phyloP scores from a whole-genome alignment of 2,329 filamentous ascomycete genomes.

The Madurella mycetomatis region DNA sequence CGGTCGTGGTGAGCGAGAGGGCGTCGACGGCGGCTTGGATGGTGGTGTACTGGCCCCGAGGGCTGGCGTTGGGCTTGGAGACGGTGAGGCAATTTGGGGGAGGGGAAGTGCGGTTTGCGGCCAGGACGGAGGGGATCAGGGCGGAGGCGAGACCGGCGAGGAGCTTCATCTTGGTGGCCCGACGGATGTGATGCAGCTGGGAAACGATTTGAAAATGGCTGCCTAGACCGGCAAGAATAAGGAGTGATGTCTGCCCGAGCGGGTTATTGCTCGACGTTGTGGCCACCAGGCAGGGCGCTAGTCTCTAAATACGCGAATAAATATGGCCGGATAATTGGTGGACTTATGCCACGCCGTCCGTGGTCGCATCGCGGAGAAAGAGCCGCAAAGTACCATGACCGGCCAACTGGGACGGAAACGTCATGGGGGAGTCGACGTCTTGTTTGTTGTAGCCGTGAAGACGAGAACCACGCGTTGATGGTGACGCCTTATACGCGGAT shows the following conservation, averaged over 20 bases:
- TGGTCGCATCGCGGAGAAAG: not conserved
- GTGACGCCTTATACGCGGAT: no score
- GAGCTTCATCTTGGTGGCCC: not conserved
- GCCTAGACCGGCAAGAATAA: no score
- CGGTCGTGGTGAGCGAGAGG: constrained; percentile 47
- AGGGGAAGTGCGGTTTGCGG: constrained; percentile 16
- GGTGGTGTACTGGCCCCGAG: constrained; percentile 15
- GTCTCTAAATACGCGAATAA: not conserved
- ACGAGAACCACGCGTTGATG: no score
- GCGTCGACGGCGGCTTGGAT: constrained; percentile 56
- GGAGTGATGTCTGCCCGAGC: not conserved
- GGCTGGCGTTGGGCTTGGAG: constrained; percentile 9
- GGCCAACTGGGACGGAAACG: not conserved
- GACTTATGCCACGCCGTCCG: not conserved
- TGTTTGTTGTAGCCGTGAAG: no score
- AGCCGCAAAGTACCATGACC: not conserved
- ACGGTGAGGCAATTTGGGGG: constrained; percentile 25
- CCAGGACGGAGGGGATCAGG: not conserved
- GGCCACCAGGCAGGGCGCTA: not conserved
- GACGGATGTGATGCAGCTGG: no score
- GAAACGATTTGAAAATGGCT: no score
- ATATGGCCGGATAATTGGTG: not conserved
- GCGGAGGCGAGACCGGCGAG: not conserved
- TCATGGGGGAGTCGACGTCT: not conserved
- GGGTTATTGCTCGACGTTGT: not conserved